Conservation (phyloP, 1,284 basidiomycete species). For the Filobasidium uniguttulatum region DNA sequence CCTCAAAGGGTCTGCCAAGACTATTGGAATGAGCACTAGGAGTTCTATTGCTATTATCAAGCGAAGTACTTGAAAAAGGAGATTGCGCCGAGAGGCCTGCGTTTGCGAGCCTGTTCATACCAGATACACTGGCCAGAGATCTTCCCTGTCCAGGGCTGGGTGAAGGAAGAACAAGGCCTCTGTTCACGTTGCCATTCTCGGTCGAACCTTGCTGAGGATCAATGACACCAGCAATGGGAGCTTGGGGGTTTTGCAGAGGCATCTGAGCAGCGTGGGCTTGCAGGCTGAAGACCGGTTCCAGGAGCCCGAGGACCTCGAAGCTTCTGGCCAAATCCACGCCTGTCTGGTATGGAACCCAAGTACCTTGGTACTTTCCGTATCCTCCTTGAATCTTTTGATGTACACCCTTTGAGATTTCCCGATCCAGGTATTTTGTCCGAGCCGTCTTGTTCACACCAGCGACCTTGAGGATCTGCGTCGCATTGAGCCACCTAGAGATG, state of each 20-base stretch:
- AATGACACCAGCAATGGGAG: not conserved
- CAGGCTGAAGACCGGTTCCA: slow-evolving; percentile 82
- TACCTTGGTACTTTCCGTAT: slow-evolving; percentile 98
- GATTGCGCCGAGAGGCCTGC: not conserved
- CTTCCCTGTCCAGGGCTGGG: not conserved
- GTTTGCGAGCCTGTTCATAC: not conserved
- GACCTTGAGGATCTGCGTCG: slow-evolving; percentile 97
- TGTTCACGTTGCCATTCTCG: not conserved
- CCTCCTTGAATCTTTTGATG: slow-evolving; percentile 99
- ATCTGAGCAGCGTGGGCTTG: slow-evolving; percentile 10
- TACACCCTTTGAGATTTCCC: slow-evolving; percentile 86
- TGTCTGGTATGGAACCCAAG: slow-evolving; percentile 75
- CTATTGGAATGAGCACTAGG: not conserved
- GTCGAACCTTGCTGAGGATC: not conserved
- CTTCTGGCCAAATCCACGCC: slow-evolving; percentile 80
- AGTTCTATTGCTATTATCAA: not conserved
- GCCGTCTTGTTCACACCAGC: slow-evolving; percentile 95
- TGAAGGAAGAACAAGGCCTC: not conserved
- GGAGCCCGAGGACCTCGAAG: slow-evolving; percentile 69
- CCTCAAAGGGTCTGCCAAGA: too few species aligned
- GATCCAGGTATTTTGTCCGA: slow-evolving; percentile 67
- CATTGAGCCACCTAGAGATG: slow-evolving; percentile 48
- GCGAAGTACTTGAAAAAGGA: not conserved
- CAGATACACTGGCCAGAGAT: not conserved
- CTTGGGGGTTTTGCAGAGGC: slow-evolving; percentile 1